Evolutionary conservation across 2,329 filamentous ascomycete species (phyloP), one percentile per base, ranked within the genome.

Genomic region (Hymenoscyphus linearis): DNA sequence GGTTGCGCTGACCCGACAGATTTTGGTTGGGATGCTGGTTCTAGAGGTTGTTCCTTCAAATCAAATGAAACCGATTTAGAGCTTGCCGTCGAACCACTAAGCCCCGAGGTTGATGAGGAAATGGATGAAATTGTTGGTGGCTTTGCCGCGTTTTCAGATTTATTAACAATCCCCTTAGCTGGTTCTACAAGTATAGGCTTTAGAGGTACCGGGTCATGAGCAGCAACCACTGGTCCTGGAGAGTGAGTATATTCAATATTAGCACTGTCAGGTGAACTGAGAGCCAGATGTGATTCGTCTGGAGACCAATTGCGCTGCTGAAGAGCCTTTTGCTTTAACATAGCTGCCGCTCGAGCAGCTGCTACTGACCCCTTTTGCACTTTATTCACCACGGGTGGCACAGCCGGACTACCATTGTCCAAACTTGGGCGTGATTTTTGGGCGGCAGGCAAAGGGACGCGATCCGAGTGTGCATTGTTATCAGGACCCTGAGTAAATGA

Each of bases 131-230:
- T 60, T 22, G 54, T 58, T 12, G 60, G 54, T 18, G 55, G 40
- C 36, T 27, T 25, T 58, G 59, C 26, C 16, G 14, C 60, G 2
- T 35, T 22, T 40, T 60, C 59, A 16, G 58, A 55, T 52, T 61
- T 59, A n/a, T 60, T 62, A 36, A 69, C 53, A 62, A 70, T 71
- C 59, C 69, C 64, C 70, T 69, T 70, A 18, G 55, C 44, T 35
- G 66, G 65, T 53, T 71, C 70, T 14, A 61, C 44, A 31, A 65
- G 58, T 31, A 58, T 64, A 0, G 67, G 64, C 57, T 68, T 70
- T 31, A 65, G 62, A 10, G 63, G 62, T 16, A 27, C 54, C 13
- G 55, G 13, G 18, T 52, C 34, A 16, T 60, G 37, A 13, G 56
- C 18, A 13, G 52, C 27, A 18, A 52, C 54, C 13, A 37, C 27